These are phyloP conservation scores for Diaporthe ilicicola DNA, from an alignment of 2,329 filamentous ascomycete species.

Conservation along the genomic window DNA sequence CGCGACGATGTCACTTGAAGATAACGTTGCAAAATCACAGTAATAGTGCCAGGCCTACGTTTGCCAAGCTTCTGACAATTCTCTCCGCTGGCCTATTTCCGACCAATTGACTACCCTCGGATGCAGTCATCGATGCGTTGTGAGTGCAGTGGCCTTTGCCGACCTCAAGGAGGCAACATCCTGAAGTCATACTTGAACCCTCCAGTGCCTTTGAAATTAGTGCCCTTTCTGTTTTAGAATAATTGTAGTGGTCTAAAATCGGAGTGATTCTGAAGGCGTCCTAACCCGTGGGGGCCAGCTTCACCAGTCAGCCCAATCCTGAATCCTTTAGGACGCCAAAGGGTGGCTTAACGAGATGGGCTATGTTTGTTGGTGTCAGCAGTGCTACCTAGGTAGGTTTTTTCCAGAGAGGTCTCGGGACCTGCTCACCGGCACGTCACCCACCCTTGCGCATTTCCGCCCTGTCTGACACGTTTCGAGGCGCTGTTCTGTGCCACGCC, in stretches of 20 bases:
- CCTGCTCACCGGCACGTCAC: conserved; percentile 1
- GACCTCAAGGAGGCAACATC: not conserved
- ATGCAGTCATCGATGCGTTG: not conserved
- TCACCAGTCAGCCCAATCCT: conserved; percentile 10
- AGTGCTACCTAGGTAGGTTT: too few species aligned
- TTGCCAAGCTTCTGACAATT: not conserved
- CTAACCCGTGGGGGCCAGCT: not conserved
- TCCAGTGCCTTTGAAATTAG: not conserved
- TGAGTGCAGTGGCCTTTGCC: not conserved
- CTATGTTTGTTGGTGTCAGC: conserved; percentile 9
- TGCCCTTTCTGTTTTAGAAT: not conserved
- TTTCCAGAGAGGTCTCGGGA: not conserved
- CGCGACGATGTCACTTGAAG: not conserved
- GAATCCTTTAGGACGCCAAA: conserved; percentile 12
- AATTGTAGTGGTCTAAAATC: not conserved
- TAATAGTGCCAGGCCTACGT: not conserved
- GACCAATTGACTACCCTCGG: not conserved
- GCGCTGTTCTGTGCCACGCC: not conserved
- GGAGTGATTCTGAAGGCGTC: not conserved
- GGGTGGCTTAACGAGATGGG: not conserved
- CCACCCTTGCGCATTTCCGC: not conserved
- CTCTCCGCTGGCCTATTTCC: not conserved
- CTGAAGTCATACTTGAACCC: not conserved
- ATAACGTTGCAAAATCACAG: not conserved
- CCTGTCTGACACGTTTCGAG: conserved; percentile 5